These are phyloP conservation scores for Linnemannia zychae DNA, from an alignment of 192 early-diverging fungal genomes.

Conservation along the genomic window DNA sequence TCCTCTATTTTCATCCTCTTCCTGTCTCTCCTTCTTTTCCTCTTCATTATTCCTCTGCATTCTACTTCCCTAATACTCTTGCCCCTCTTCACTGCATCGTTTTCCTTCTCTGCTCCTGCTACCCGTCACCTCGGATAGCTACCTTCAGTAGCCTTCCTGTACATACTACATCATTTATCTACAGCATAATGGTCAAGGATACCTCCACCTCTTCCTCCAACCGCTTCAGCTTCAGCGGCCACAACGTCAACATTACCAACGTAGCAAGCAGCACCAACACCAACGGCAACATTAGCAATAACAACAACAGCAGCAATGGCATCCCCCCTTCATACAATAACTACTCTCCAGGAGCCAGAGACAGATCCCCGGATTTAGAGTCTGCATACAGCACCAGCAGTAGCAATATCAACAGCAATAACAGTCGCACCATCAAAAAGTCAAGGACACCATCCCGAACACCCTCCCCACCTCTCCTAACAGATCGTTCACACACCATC, in stretches of 20 bases:
- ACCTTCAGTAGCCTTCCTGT: background rate
- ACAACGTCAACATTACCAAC: background rate
- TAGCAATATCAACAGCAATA: background rate
- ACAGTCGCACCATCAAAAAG: constrained; percentile 8
- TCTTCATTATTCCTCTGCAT: background rate
- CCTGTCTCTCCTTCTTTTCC: background rate
- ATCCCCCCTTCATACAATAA: constrained; percentile 7
- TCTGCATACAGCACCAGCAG: constrained; percentile 1
- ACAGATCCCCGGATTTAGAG: constrained; percentile 29
- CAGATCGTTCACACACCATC: constrained; percentile 7
- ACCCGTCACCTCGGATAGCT: background rate
- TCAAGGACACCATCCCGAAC: constrained; percentile 33
- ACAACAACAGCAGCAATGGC: background rate
- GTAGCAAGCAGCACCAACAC: constrained; percentile 2
- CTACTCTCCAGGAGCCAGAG: background rate
- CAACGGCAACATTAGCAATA: constrained; percentile 6
- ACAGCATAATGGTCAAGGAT: constrained; percentile 17
- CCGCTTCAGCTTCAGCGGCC: constrained; percentile 37
- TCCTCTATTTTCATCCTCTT: background rate
- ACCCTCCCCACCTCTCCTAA: constrained; percentile 25
- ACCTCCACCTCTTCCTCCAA: constrained; percentile 36
- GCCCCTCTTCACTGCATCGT: background rate
- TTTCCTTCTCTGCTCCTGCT: background rate
- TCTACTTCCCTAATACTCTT: background rate
- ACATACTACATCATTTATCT: background rate